Base-by-base conservation (phyloP, 495 filamentous ascomycete species). In the Aspergillus sclerotioniger region DNA sequence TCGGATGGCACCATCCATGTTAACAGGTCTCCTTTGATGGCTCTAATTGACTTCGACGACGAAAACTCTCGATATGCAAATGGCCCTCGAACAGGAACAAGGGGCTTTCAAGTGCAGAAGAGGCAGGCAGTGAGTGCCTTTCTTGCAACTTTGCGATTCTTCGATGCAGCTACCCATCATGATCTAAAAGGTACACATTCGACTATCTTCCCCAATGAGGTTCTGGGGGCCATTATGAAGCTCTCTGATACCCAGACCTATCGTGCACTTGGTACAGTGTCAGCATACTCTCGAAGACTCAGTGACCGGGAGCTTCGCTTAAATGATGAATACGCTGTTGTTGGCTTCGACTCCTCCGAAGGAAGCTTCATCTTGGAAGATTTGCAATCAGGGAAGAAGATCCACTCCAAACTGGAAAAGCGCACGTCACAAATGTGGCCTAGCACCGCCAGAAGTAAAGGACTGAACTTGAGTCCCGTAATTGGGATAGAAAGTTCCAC, bases 291-390 rank as follows among this genome's bases (percentile, higher is more conserved):
- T 47, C 55, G 52, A 20, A 20, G 57, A 16, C 15, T 57, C 7
- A 46, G 56, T 29, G 29, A 50, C 21, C 43, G 33, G 29, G 55
- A 51, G 21, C 52, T 61, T 16, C 60, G 57, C 2, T 20, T 63
- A 21, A 61, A 61, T 43, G 55, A 66, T 37, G 25, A 61, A 5
- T 66, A 66, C 45, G 51, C 57, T 6, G n/a, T 61, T 3, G 35
- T 66, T 25, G 41, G 37, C 12, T 28, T 32, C 12, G 49, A 58
- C 12, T 1, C 6, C 16, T 16, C 44, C 12, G 37, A 28, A 15
- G 28, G 19, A 8, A n/a, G 13, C 2, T 58, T 52, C n/a, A 13
- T 55, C 12, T 39, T 66, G 28, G 54, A 61, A 33, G 41, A 66
- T 31, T 10, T 47, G 20, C 33, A 28, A 15, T 47, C 62, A 8